A percentile compares a stretch with the other conserved stretches of the same genome.
Conservation (phyloP, 2,329 filamentous ascomycete genomes). For the Aureobasidium sp. region DNA sequence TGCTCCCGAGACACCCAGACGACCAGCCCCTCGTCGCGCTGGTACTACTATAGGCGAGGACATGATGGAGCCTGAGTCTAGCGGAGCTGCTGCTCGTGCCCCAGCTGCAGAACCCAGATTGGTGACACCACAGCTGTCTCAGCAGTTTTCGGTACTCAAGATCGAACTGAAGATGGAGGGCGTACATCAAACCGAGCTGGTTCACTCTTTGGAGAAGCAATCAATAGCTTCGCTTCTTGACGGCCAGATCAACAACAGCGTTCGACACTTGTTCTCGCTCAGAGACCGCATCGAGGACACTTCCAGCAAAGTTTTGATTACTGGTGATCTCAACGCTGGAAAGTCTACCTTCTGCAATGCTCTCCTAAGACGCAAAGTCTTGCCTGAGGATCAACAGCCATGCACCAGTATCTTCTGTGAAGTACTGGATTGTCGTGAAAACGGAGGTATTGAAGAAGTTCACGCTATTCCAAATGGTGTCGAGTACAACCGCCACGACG, state of each 20-base stretch:
- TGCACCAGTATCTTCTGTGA: constrained; percentile 99
- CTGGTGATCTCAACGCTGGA: constrained; percentile 90
- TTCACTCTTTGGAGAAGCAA: constrained; percentile 86
- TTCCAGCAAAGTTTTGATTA: constrained; percentile 91
- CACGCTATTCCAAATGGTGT: constrained; percentile 82
- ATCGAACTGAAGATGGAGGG: constrained; percentile 85
- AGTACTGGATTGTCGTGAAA: constrained; percentile 85
- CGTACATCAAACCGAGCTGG: constrained; percentile 77
- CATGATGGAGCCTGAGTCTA: constrained; percentile 58
- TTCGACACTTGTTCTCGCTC: constrained; percentile 78
- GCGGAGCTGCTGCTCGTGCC: constrained; percentile 51
- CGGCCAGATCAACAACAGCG: constrained; percentile 87
- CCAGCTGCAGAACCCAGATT: constrained; percentile 66
- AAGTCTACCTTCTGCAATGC: constrained; percentile 99
- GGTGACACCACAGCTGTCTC: constrained; percentile 83
- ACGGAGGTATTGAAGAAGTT: constrained; percentile 85
- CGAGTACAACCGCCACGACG: constrained; percentile 78
- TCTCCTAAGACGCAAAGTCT: constrained; percentile 79
- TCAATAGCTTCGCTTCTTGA: constrained; percentile 87
- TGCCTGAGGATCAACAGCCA: constrained; percentile 95
- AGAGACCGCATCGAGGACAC: constrained; percentile 95
- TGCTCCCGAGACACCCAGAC: constrained; percentile 31
- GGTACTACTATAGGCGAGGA: constrained; percentile 60
- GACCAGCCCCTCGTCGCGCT: constrained; percentile 53
- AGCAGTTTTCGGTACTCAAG: constrained; percentile 93